A percentile compares a stretch with the other conserved stretches of the same genome.
Conservation (phyloP, 2,329 filamentous ascomycete species). For the Trichoderma polysporum region DNA sequence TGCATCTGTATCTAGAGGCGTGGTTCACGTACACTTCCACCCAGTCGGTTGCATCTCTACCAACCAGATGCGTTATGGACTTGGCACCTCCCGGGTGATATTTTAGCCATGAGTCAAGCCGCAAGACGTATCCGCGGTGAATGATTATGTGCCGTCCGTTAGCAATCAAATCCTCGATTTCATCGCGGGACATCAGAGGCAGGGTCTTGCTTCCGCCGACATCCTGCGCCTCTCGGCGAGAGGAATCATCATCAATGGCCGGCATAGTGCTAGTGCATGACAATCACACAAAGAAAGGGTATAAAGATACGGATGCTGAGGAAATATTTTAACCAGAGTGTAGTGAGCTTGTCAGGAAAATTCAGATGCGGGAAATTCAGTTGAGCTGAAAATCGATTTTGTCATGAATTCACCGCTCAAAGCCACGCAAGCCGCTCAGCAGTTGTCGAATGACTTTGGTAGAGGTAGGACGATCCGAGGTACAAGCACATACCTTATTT, state of each 20-base stretch:
- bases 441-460: background rate
- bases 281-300: background rate
- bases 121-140: conserved; percentile 14
- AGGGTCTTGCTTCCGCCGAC: background rate
- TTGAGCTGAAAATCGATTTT: too few species aligned
- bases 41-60: conserved; percentile 39
- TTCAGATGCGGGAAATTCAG: background rate
- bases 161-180: conserved; percentile 21
- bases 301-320: background rate
- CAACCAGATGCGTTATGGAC: conserved; percentile 56
- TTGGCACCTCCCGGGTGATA: conserved; percentile 59
- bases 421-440: background rate
- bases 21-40: conserved; percentile 33
- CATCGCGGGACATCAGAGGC: conserved; percentile 20
- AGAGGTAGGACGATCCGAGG: background rate
- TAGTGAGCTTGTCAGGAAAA: background rate
- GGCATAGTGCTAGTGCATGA: conserved; percentile 23
- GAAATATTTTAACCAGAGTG: background rate
- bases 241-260: background rate
- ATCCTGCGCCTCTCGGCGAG: background rate
- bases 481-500: background rate
- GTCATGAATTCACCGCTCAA: conserved; percentile 5
- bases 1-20: background rate
- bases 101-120: conserved; percentile 49
- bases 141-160: conserved; percentile 19